phyloP scores from a whole-genome alignment of 495 filamentous ascomycete species.

The Lindgomyces ingoldianus region DNA sequence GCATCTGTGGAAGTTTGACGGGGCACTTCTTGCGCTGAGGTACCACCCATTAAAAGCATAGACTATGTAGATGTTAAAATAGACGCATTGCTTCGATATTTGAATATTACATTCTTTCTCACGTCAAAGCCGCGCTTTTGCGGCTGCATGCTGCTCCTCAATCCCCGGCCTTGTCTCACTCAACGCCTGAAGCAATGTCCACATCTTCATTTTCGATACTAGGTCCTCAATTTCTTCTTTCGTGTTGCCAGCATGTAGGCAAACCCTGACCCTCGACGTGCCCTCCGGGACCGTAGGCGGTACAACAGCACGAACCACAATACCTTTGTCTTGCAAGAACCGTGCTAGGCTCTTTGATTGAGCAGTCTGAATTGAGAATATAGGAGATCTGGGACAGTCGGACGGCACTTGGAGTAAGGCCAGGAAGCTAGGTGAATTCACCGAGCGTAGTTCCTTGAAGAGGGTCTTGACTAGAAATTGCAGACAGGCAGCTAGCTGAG shows the following conservation, averaged over 20 bases:
- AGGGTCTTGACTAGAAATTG: slow-evolving; percentile 16
- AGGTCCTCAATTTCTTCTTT: slow-evolving; percentile 49
- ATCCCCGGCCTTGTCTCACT: background rate
- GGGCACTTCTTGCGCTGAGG: too few relatives aligned
- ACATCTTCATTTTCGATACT: slow-evolving; percentile 47
- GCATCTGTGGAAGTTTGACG: background rate
- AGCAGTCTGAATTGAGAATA: slow-evolving; percentile 49
- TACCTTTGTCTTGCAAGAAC: slow-evolving; percentile 53
- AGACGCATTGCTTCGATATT: too few relatives aligned
- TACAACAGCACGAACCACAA: slow-evolving; percentile 57
- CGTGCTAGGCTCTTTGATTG: slow-evolving; percentile 53
- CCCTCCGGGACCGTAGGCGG: slow-evolving; percentile 58
- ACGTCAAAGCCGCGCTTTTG: slow-evolving; percentile 1
- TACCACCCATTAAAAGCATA: too few relatives aligned
- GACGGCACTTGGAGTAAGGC: slow-evolving; percentile 12
- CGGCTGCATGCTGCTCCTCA: background rate
- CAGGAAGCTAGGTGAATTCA: background rate
- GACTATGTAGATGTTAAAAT: too few relatives aligned
- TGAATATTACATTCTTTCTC: background rate
- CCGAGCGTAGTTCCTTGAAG: slow-evolving; percentile 6
- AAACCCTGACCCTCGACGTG: slow-evolving; percentile 54
- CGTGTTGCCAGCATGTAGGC: slow-evolving; percentile 58
- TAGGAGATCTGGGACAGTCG: slow-evolving; percentile 45
- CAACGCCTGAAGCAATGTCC: slow-evolving; percentile 39
- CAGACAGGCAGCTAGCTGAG: slow-evolving; percentile 28